Base-by-base conservation (phyloP, 176 grass and related monocot species). In the Ensete glaucum region DNA sequence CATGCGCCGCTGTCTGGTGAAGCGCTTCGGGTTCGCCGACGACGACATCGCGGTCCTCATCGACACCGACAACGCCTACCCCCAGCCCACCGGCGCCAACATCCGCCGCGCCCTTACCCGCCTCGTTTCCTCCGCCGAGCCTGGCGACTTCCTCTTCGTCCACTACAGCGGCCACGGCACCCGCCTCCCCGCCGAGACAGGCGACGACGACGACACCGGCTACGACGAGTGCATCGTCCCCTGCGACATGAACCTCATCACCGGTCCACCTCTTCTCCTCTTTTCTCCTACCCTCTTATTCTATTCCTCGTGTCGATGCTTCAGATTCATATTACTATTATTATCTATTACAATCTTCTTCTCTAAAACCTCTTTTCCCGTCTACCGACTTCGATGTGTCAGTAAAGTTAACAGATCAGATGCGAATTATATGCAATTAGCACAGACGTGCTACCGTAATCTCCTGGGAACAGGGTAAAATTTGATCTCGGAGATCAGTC, bases 161-260 rank as follows among this genome's bases (percentile, higher is more conserved):
- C 95, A 99, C 80, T 99, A 91, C 81, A 99, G 90, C 80, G 90
- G 84, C 54, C 95, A 94, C 63, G 95, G 90, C 7, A 85, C 79
- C 16, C 88, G 81, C 72, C 75, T 94, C 23, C 90, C 90, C 9
- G 83, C 85, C 65, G 88, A 93, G 88, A 93, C 90, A 48, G 94
- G 94, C n/a, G 77, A 93, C 53, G 86, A 99, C 55, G 95, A 94
- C 77, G 88, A 94, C 80, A 99, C 88, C 8, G 90, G 95, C 0
- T 94, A 86, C 75, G 95, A 99, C 82, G 90, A 99, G 82, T 93
- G 90, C 84, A 94, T 99, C 85, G 88, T 91, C 56, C 90, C 90
- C 11, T 89, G 84, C 63, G 90, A 94, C 77, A 85, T 91, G 80
- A 94, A 99, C 77, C 84, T 91, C 9, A 99, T 99, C 84, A 91